Base-by-base conservation (phyloP, 176 grass and related monocot genomes). In the Miscanthus lutarioriparius region DNA sequence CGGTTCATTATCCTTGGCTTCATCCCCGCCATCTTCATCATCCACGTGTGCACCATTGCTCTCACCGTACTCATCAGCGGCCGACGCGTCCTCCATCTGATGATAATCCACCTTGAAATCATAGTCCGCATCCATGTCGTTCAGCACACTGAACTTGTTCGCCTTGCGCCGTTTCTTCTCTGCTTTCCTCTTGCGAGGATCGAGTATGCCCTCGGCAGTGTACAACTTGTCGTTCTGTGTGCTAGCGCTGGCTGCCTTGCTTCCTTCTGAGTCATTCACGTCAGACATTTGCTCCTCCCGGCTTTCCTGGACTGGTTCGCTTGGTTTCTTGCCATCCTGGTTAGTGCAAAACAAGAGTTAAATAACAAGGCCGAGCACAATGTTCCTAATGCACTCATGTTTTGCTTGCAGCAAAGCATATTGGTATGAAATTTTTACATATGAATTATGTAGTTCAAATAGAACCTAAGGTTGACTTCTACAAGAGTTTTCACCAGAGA, bases 141-240 rank as follows among this genome's bases (percentile, higher is more conserved):
- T 86, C 27, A 80, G 35, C 54, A 70, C 64, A 0, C 64, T 83
- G 22, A 84, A 76, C 86, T 79, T 90, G 79, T 90, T 86, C 12
- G 19, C 65, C 45, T 90, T 90, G 33, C 83, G 83, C 7, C 35
- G 54, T 49, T 90, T 90, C 83, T 90, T 86, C 72, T 95, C 45
- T 36, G 89, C 88, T 81, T 91, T 96, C 56, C 27, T 83, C 86
- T 89, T 96, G 25, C 85, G 91, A 11, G 93, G 96, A 63, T 99
- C 88, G 2, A 96, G 74, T 68, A 99, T 96, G 79, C 93, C 96
- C 67, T 92, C 86, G 0, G 89, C 93, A 0, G 91, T 86, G 70
- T 99, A 94, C 40, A 99, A 25, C 75, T 94, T 99, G 26, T 92
- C 81, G 23, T 94, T 70, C 80, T 96, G 93, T 16, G 74, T 84